Percentiles rank a stretch among this genome's conserved stretches.
These are phyloP conservation scores for Vitis cinerea DNA, from an alignment of 164 flowering plant genomes.

Conservation along the genomic window DNA sequence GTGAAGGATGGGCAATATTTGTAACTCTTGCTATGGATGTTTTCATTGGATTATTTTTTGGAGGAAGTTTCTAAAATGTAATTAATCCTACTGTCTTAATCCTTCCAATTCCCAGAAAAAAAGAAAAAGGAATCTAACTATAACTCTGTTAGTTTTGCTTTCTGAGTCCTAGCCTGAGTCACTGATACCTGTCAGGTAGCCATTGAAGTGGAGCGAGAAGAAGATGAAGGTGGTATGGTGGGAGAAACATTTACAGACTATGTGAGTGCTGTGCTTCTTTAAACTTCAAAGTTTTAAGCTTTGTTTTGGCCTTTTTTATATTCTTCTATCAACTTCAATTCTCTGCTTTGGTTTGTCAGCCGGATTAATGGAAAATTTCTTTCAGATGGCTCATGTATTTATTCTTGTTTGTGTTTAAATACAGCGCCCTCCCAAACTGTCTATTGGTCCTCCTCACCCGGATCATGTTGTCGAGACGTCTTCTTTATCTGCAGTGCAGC, in stretches of 20 bases:
- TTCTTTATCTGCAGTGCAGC: conserved; percentile 92
- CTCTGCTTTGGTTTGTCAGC: not conserved
- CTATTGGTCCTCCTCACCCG: conserved; percentile 94
- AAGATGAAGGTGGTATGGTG: conserved; percentile 84
- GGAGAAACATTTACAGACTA: conserved; percentile 98
- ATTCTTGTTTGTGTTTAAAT: conserved; percentile 12
- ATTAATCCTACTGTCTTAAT: not conserved
- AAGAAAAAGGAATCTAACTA: too few species aligned
- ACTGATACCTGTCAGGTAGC: conserved; percentile 56
- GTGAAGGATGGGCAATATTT: not conserved
- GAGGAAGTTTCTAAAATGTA: not conserved
- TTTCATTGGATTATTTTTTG: not conserved
- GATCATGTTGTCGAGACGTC: conserved; percentile 97
- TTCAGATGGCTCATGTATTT: not conserved
- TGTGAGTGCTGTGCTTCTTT: conserved; percentile 41
- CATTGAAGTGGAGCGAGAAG: conserved; percentile 90
- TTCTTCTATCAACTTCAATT: not conserved
- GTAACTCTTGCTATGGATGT: not conserved
- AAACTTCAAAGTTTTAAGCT: not conserved
- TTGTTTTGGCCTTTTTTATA: not conserved
- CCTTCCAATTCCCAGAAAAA: not conserved
- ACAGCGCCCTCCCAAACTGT: conserved; percentile 89
- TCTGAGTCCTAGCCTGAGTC: not conserved
- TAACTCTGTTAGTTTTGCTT: not conserved
- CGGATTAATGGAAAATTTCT: not conserved